A percentile compares a stretch with the other conserved stretches of the same genome.
These are phyloP conservation scores for Pestalotiopsis sp. DNA, from an alignment of 2,329 filamentous ascomycete genomes.

Conservation along the genomic window DNA sequence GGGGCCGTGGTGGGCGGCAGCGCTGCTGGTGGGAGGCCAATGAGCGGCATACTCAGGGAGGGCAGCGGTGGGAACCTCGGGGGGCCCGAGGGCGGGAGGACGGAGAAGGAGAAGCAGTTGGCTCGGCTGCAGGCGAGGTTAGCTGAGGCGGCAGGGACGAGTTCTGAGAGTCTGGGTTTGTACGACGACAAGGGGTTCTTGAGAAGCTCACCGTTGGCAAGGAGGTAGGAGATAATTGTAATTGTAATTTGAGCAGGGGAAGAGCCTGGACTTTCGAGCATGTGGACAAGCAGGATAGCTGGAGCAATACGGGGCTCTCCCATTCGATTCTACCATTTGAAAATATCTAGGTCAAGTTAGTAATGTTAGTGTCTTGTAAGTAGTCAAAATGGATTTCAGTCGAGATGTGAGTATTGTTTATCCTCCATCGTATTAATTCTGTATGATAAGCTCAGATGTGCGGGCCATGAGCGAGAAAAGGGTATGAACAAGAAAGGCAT, in stretches of 20 bases:
- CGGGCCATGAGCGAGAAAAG: not conserved
- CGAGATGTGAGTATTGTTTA: not conserved
- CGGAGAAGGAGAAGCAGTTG: constrained; percentile 19
- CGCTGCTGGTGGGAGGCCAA: not conserved
- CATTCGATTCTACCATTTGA: no score
- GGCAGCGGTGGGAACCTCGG: not conserved
- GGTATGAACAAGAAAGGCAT: not conserved
- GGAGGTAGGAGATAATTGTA: not conserved
- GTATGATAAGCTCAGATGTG: not conserved
- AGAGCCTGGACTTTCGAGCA: no score
- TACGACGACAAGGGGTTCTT: constrained; percentile 29
- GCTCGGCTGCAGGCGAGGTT: constrained; percentile 13
- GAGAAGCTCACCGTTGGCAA: constrained; percentile 18
- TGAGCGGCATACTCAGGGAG: not conserved
- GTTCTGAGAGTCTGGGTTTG: constrained; percentile 15
- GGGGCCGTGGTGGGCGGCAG: not conserved
- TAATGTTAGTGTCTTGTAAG: not conserved
- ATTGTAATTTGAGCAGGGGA: not conserved
- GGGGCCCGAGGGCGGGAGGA: constrained; percentile 6
- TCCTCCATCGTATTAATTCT: not conserved
- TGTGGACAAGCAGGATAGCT: no score
- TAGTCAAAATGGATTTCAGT: not conserved
- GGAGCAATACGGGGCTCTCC: no score
- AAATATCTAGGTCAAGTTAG: not conserved
- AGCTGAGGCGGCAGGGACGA: not conserved